Percentiles rank a stretch among this genome's conserved stretches.
These are phyloP conservation scores for Tothia fuscella DNA, from an alignment of 2,329 filamentous ascomycete species.

Conservation along the genomic window DNA sequence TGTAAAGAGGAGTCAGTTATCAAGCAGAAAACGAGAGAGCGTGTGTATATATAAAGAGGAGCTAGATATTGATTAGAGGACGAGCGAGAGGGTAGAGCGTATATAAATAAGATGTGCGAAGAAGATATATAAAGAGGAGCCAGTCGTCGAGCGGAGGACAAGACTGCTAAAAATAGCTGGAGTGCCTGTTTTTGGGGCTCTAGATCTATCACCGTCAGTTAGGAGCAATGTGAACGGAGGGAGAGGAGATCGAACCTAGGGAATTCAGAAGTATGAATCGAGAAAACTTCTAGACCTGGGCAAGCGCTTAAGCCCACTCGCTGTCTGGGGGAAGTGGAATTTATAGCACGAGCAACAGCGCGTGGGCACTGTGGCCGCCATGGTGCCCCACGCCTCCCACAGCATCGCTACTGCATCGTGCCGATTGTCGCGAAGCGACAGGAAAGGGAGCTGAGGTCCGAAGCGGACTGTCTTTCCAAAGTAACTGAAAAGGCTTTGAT, in stretches of 20 bases:
- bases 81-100: neutral
- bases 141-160: neutral
- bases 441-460: neutral
- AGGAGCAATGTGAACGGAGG: neutral
- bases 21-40: neutral
- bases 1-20: neutral
- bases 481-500: neutral
- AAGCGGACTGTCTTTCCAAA: neutral
- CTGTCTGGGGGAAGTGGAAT: neutral
- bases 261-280: neutral
- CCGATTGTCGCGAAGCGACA: neutral
- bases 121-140: too few species aligned
- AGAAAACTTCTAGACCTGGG: neutral
- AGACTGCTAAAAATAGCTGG: neutral
- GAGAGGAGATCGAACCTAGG: neutral
- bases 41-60: too few species aligned
- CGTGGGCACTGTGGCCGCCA: neutral
- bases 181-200: neutral
- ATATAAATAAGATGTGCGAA: too few species aligned
- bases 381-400: neutral
- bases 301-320: neutral
- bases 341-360: neutral
- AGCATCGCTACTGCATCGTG: neutral
- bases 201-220: neutral
- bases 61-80: too few species aligned